Percentiles rank a stretch among this genome's conserved stretches.
These are phyloP conservation scores for Guadua angustifolia DNA, from an alignment of 176 grass and related monocot species.

Conservation along the genomic window DNA sequence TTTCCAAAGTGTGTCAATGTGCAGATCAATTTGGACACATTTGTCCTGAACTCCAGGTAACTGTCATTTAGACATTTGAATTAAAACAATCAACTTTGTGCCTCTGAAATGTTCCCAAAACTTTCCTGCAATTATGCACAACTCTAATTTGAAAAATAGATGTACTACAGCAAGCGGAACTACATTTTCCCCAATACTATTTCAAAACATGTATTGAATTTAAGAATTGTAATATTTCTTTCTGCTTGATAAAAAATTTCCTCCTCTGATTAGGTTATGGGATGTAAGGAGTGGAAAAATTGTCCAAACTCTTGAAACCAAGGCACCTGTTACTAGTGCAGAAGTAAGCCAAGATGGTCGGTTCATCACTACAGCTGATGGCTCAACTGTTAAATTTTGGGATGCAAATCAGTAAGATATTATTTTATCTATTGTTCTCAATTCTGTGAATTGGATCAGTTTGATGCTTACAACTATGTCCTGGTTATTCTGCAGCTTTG, in stretches of 20 bases:
- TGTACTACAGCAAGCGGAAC: background rate
- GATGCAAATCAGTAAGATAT: slow-evolving; percentile 74
- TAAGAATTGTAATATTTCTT: background rate
- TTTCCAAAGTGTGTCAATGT: background rate
- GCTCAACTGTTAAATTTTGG: slow-evolving; percentile 88
- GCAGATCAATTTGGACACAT: background rate
- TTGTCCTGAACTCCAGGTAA: background rate
- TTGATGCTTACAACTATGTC: slow-evolving; percentile 26
- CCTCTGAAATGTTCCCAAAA: background rate
- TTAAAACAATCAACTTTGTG: background rate
- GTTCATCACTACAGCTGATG: slow-evolving; percentile 90
- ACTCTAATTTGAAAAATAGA: background rate
- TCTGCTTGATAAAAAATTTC: background rate
- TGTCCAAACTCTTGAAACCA: slow-evolving; percentile 91
- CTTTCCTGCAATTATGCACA: slow-evolving; percentile 1
- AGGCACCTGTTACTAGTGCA: slow-evolving; percentile 76
- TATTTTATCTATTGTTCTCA: background rate
- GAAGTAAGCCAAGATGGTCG: slow-evolving; percentile 90
- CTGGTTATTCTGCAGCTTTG: slow-evolving; percentile 62
- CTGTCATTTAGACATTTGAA: background rate
- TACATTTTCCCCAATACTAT: background rate
- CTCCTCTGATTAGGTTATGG: slow-evolving; percentile 62
- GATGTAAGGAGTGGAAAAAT: slow-evolving; percentile 86
- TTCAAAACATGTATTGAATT: background rate
- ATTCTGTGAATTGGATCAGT: background rate